phyloP scores from a whole-genome alignment of 129 eudicot genomes.

The Pseudognaphalium luteoalbum region DNA sequence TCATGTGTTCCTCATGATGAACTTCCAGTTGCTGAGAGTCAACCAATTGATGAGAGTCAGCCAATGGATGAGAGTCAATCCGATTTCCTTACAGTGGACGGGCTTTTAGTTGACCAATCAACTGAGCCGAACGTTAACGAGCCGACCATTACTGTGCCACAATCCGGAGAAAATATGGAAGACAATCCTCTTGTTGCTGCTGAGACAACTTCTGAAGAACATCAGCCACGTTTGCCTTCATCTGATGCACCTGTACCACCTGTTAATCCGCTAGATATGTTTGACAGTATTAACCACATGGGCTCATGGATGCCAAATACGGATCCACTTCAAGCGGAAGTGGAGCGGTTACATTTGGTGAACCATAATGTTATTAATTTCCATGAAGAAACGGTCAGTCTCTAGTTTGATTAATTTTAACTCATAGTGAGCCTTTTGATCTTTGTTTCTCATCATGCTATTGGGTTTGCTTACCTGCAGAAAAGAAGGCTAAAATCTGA shows the following conservation, averaged over 20 bases:
- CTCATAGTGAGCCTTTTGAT: neutral
- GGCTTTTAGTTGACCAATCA: constrained; percentile 7
- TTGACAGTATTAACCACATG: constrained; percentile 22
- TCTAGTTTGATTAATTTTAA: constrained; percentile 6
- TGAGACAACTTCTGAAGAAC: constrained; percentile 13
- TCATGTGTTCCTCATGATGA: constrained; percentile 22
- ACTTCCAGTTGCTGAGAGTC: constrained; percentile 28
- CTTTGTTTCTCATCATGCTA: neutral
- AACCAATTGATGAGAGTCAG: neutral
- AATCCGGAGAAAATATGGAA: constrained; percentile 14
- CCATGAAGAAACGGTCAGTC: constrained; percentile 58
- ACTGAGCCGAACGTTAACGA: neutral
- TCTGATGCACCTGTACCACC: constrained; percentile 25
- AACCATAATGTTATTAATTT: constrained; percentile 28
- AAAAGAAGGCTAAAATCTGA: constrained; percentile 52
- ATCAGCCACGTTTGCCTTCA: constrained; percentile 4
- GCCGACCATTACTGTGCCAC: neutral
- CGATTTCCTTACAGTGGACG: neutral
- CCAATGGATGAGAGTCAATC: constrained; percentile 25
- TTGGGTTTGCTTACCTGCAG: constrained; percentile 44
- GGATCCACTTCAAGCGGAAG: constrained; percentile 66
- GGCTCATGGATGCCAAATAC: constrained; percentile 18
- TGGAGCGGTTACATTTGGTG: constrained; percentile 40
- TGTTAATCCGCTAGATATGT: constrained; percentile 16
- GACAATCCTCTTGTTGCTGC: neutral